A percentile compares a stretch with the other conserved stretches of the same genome.
phyloP scores from a whole-genome alignment of 2,329 filamentous ascomycete species.

The Apiospora kogelbergensis region DNA sequence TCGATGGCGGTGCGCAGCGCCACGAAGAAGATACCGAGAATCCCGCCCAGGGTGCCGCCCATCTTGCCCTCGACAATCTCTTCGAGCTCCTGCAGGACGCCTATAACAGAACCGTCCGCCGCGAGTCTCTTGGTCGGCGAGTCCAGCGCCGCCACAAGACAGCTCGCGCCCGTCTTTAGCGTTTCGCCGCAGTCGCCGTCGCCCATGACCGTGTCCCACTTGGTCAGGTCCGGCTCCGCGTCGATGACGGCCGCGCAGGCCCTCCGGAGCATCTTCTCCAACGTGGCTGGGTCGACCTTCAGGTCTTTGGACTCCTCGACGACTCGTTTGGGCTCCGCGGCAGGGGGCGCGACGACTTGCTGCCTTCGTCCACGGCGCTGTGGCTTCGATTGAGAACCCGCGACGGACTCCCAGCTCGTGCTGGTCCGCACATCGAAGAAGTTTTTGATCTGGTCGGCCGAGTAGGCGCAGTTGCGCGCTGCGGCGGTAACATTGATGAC shows the following conservation, averaged over 20 bases:
- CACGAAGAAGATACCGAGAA: conserved; percentile 47
- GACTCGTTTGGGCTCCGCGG: conserved; percentile 33
- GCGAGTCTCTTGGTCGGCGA: conserved; percentile 29
- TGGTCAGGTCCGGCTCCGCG: conserved; percentile 63
- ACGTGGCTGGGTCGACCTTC: conserved; percentile 49
- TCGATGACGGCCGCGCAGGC: conserved; percentile 53
- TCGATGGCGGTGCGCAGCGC: conserved; percentile 37
- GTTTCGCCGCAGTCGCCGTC: conserved; percentile 68
- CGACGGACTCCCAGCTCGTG: conserved; percentile 53
- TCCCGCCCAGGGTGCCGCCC: conserved; percentile 39
- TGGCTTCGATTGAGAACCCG: conserved; percentile 40
- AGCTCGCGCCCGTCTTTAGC: conserved; percentile 51
- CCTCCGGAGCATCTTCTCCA: conserved; percentile 56
- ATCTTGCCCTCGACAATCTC: conserved; percentile 57
- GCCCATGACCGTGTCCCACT: conserved; percentile 63
- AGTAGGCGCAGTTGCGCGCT: conserved; percentile 44
- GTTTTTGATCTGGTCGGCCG: conserved; percentile 53
- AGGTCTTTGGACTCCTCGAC: conserved; percentile 42
- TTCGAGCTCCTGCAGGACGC: conserved; percentile 48
- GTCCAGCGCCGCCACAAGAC: conserved; percentile 48
- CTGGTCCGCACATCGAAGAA: conserved; percentile 66
- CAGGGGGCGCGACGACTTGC: conserved; percentile 41
- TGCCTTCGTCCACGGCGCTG: conserved; percentile 35
- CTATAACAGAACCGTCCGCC: conserved; percentile 44
- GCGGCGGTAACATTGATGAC: conserved; percentile 58